Evolutionary conservation across 2,329 filamentous ascomycete genomes (phyloP).

Genomic region (Pseudopyrenochaeta lycopersici): DNA sequence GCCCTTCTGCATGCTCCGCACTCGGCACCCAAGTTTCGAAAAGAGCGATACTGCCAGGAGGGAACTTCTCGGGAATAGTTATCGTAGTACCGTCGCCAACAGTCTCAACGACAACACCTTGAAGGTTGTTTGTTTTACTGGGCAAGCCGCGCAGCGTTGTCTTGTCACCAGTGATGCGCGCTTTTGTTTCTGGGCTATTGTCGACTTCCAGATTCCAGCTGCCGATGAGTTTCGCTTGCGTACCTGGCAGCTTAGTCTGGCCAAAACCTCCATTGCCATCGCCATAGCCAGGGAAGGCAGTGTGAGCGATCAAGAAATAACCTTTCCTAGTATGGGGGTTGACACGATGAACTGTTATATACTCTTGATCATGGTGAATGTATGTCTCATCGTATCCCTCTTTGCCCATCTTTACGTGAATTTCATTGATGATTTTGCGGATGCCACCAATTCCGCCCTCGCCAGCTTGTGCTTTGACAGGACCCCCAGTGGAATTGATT

Average conservation of each 20-base stretch:
- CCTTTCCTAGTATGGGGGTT: constrained; percentile 92
- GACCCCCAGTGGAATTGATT: constrained; percentile 68
- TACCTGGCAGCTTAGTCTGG: constrained; percentile 82
- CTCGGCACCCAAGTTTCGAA: constrained; percentile 96
- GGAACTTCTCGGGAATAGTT: constrained; percentile 81
- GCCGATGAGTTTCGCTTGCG: constrained; percentile 84
- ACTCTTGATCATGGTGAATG: constrained; percentile 95
- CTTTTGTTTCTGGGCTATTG: constrained; percentile 72
- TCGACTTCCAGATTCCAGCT: constrained; percentile 95
- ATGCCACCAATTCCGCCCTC: constrained; percentile 87
- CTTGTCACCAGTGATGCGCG: constrained; percentile 72
- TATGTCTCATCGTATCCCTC: constrained; percentile 95
- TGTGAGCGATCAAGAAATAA: constrained; percentile 95
- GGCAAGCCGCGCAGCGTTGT: constrained; percentile 82
- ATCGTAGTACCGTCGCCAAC: constrained; percentile 79
- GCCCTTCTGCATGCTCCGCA: constrained; percentile 81
- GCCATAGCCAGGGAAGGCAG: constrained; percentile 90
- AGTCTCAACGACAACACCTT: constrained; percentile 77
- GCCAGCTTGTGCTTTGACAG: constrained; percentile 72
- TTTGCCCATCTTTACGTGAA: constrained; percentile 94
- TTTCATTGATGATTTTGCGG: constrained; percentile 92
- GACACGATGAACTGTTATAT: constrained; percentile 94
- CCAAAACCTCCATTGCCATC: constrained; percentile 83
- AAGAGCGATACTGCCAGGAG: constrained; percentile 91
- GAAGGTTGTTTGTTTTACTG: constrained; percentile 77